phyloP scores from a whole-genome alignment of 2,329 filamentous ascomycete genomes.

The Cladosporium colombiae region DNA sequence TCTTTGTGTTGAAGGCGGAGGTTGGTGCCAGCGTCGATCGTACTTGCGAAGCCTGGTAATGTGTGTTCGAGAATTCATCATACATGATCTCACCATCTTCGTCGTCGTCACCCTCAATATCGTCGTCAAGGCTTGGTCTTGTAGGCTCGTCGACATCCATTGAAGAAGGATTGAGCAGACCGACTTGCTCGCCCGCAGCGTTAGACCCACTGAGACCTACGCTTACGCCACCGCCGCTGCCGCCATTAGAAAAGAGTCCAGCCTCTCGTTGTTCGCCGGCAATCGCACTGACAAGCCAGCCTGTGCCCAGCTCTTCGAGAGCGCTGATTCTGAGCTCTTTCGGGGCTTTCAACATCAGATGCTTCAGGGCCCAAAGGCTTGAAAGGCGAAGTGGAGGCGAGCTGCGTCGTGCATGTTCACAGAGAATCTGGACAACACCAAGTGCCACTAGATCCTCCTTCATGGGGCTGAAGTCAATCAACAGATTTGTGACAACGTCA shows the following conservation, averaged over 20 bases:
- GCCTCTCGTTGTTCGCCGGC: constrained; percentile 53
- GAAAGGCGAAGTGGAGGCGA: constrained; percentile 80
- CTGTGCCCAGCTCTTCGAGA: constrained; percentile 73
- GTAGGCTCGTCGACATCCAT: constrained; percentile 38
- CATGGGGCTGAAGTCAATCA: constrained; percentile 89
- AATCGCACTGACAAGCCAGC: constrained; percentile 80
- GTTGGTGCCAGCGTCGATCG: constrained; percentile 36
- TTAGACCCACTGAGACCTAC: constrained; percentile 50
- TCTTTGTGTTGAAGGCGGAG: constrained; percentile 31
- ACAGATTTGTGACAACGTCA: constrained; percentile 78
- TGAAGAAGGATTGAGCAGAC: constrained; percentile 56
- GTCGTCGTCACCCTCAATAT: constrained; percentile 34
- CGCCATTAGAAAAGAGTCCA: constrained; percentile 38
- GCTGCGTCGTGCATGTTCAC: constrained; percentile 78
- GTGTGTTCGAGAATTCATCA: constrained; percentile 41
- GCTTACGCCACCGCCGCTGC: constrained; percentile 54
- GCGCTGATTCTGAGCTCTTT: constrained; percentile 74
- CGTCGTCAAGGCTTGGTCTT: constrained; percentile 27
- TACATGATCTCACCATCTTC: constrained; percentile 51
- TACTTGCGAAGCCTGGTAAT: constrained; percentile 39
- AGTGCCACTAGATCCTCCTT: constrained; percentile 74
- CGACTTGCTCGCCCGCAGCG: constrained; percentile 61
- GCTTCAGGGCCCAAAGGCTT: constrained; percentile 91
- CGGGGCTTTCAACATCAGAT: constrained; percentile 73
- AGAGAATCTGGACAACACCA: constrained; percentile 74